Evolutionary conservation across 768 basidiomycete genomes (phyloP).

Genomic region (Floccularia luteovirens): DNA sequence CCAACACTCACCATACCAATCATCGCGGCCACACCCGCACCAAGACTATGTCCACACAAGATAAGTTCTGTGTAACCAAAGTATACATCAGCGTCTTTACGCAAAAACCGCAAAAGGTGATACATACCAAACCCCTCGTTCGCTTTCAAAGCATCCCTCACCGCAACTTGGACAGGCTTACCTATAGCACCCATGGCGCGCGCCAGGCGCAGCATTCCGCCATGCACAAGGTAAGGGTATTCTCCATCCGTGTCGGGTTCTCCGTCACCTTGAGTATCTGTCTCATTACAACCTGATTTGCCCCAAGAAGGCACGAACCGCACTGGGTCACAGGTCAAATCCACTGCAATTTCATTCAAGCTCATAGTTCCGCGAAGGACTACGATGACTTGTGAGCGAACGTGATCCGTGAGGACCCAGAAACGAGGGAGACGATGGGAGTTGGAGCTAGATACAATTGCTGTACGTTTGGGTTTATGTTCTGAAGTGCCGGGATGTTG

Average conservation of each 20-base stretch:
- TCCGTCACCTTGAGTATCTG: slow-evolving; percentile 12
- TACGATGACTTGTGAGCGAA: slow-evolving; percentile 64
- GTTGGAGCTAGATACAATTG: slow-evolving; percentile 52
- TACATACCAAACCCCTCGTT: slow-evolving; percentile 69
- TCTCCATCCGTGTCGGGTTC: neutral
- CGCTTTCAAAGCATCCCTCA: slow-evolving; percentile 56
- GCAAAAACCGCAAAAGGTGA: neutral
- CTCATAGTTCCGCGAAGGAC: slow-evolving; percentile 81
- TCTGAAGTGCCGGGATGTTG: neutral
- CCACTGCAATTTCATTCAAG: slow-evolving; percentile 80
- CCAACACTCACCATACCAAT: slow-evolving; percentile 57
- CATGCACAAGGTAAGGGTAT: slow-evolving; percentile 57
- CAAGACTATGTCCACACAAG: slow-evolving; percentile 78
- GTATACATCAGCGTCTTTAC: neutral
- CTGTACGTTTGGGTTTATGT: slow-evolving; percentile 20
- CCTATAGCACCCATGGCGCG: slow-evolving; percentile 70
- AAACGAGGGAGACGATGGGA: slow-evolving; percentile 75
- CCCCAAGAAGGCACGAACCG: slow-evolving; percentile 47
- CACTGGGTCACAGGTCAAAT: slow-evolving; percentile 74
- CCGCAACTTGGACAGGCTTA: slow-evolving; percentile 71
- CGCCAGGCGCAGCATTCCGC: slow-evolving; percentile 77
- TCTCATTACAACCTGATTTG: slow-evolving; percentile 11
- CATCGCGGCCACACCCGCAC: slow-evolving; percentile 73
- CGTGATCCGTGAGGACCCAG: slow-evolving; percentile 83
- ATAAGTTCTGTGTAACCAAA: slow-evolving; percentile 44